Evolutionary conservation across 2,329 filamentous ascomycete genomes (phyloP).

Genomic region (Neocucurbitaria cava): DNA sequence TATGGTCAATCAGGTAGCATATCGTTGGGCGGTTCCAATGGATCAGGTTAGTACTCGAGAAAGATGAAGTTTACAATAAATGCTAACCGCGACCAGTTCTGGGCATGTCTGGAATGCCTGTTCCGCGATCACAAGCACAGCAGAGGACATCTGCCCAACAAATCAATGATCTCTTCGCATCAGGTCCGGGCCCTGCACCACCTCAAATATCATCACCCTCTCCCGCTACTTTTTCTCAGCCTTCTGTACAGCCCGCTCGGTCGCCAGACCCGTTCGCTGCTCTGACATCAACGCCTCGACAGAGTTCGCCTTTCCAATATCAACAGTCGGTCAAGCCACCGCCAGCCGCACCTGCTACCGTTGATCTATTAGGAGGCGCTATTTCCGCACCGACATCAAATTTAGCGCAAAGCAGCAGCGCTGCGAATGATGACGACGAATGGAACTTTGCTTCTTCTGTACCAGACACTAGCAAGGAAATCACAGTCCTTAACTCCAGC

Average conservation of each 20-base stretch:
- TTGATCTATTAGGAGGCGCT: constrained; percentile 48
- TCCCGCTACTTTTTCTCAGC: constrained; percentile 49
- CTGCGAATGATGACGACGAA: constrained; percentile 89
- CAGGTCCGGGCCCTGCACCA: constrained; percentile 50
- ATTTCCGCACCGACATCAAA: constrained; percentile 32
- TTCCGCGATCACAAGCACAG: constrained; percentile 43
- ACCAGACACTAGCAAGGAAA: constrained; percentile 71
- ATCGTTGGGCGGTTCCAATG: constrained; percentile 70
- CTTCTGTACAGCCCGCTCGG: constrained; percentile 42
- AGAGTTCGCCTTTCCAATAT: constrained; percentile 58
- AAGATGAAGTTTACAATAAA: not conserved
- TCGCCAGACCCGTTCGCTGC: constrained; percentile 67
- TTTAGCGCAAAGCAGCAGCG: constrained; percentile 33
- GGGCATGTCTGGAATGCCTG: constrained; percentile 41
- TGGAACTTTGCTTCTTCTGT: constrained; percentile 93
- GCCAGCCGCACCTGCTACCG: constrained; percentile 36
- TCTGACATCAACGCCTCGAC: constrained; percentile 60
- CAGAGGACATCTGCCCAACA: constrained; percentile 57
- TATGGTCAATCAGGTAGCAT: constrained; percentile 83
- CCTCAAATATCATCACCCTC: constrained; percentile 56
- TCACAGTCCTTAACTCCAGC: constrained; percentile 72
- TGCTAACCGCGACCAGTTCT: constrained; percentile 33
- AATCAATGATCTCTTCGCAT: constrained; percentile 65
- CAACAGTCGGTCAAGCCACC: constrained; percentile 52
- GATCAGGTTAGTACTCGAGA: constrained; percentile 36